These are phyloP conservation scores for Melanomma pulvis-pyrius DNA, from an alignment of 495 filamentous ascomycete genomes.

Conservation along the genomic window DNA sequence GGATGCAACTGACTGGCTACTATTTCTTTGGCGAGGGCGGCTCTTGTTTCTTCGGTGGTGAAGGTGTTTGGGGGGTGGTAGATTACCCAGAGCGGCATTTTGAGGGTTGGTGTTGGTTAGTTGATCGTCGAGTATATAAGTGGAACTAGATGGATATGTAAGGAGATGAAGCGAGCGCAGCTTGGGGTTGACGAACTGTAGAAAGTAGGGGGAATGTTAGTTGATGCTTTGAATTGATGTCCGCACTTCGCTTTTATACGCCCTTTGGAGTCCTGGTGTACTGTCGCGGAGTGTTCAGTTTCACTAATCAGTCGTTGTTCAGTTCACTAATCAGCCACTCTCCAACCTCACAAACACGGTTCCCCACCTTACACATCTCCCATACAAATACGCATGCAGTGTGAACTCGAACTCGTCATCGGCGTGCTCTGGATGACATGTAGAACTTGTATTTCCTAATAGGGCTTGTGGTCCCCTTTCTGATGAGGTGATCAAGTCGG, in stretches of 20 bases:
- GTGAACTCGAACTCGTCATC: too few species aligned
- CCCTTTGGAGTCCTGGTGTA: neutral
- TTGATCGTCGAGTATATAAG: too few species aligned
- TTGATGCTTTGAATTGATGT: too few species aligned
- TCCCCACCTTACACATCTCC: too few species aligned
- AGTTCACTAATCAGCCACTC: slow-evolving; percentile 7
- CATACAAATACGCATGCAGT: too few species aligned
- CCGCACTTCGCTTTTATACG: too few species aligned
- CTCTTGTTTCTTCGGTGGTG: neutral
- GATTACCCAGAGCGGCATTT: slow-evolving; percentile 1
- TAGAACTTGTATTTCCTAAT: neutral
- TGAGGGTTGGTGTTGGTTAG: neutral
- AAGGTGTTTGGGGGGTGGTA: neutral
- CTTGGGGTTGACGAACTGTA: too few species aligned
- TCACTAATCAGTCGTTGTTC: slow-evolving; percentile 1
- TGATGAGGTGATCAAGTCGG: neutral
- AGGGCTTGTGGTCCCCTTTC: neutral
- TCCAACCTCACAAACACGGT: too few species aligned
- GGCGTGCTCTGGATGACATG: neutral
- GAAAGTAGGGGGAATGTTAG: too few species aligned
- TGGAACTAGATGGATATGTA: neutral
- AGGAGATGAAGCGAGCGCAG: too few species aligned
- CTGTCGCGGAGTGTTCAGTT: neutral
- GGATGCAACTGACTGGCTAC: slow-evolving; percentile 35
- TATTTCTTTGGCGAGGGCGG: neutral